Evolutionary conservation across 768 basidiomycete genomes (phyloP), one percentile per base, ranked within the genome.

Genomic region (Lepiota venenata): DNA sequence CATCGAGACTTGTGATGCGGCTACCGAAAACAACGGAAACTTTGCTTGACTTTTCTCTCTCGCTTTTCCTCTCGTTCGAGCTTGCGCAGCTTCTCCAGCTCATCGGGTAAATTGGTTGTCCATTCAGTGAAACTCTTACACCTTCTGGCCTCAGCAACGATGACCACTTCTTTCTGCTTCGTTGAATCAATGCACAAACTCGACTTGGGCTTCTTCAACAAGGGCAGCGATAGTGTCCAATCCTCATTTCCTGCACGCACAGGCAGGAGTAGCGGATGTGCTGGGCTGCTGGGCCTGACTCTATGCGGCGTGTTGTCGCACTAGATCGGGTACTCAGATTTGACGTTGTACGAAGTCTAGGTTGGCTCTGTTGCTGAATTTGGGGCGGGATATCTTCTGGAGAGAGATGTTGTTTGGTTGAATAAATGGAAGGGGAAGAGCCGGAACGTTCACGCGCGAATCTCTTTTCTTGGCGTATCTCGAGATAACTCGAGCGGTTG

Each of bases 51-150:
- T 38, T 46, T 52, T 37, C 51, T 43, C 37, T 46, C 52, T 12
- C 52, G 36, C 22, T 53, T 37, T 21, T 37, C 22, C 6, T 54
- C 38, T 3, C 44, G 45, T 32, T 54, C 52, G 16, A 39, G 15
- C 20, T 54, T 44, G 10, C 38, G 36, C 38, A 54, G 32, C 52
- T 16, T 25, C 20, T 54, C 52, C 22, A 47, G 32, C 7, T 38
- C 44, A n/a, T 46, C 52, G 2, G 52, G 29, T 39, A 54, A 41
- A 39, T 14, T 47, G 3, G 36, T 47, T 2, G 52, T 54, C 52
- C 52, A 54, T 14, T 54, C 52, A 1, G 52, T 20, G 14, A 54
- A 54, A 18, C 52, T 54, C 44, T 40, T 47, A 22, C 52, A 54
- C 37, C 46, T 54, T 22, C 52, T 45, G 11, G 52, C 27, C 16